Conservation (phyloP, 176 grass and related monocot species). For the Raddia guianensis region DNA sequence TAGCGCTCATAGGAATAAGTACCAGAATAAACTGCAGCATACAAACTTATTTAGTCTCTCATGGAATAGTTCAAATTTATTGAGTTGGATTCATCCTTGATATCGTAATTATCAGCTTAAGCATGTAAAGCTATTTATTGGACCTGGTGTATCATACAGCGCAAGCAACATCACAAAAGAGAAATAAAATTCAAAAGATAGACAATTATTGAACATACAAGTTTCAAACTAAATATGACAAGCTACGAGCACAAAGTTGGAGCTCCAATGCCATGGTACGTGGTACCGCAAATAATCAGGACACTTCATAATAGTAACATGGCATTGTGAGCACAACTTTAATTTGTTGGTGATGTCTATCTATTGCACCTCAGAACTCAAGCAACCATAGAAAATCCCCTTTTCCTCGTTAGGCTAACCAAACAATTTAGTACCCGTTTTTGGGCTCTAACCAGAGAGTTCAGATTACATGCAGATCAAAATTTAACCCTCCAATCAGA, state of each 20-base stretch:
- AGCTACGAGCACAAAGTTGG: background rate
- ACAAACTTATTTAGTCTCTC: conserved; percentile 22
- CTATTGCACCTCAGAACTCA: background rate
- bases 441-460: background rate
- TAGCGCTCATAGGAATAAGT: conserved; percentile 19
- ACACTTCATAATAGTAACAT: conserved; percentile 1
- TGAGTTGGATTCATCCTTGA: conserved; percentile 29
- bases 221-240: conserved; percentile 7
- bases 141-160: conserved; percentile 18
- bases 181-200: conserved; percentile 21
- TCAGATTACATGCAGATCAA: background rate
- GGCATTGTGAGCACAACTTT: background rate
- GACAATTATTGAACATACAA: background rate
- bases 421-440: background rate
- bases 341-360: background rate
- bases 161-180: conserved; percentile 26
- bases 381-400: background rate
- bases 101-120: conserved; percentile 1
- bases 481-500: background rate
- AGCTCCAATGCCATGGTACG: background rate
- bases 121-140: conserved; percentile 29
- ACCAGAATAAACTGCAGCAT: conserved; percentile 42
- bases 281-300: background rate
- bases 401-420: background rate
- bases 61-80: conserved; percentile 26